Conservation (phyloP, 129 eudicot genomes). For the Calendula officinalis region DNA sequence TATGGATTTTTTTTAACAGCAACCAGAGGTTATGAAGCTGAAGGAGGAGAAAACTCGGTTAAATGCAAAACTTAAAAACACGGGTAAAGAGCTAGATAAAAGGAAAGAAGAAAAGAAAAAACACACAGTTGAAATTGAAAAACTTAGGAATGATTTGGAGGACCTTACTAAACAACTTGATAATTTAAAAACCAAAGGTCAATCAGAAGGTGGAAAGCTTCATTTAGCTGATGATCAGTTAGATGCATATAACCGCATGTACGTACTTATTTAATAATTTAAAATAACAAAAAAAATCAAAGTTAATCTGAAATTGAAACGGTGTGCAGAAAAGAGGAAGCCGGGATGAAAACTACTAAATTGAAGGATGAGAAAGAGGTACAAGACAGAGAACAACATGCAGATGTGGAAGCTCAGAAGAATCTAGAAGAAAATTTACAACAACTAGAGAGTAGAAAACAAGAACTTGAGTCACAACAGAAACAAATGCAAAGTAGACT, state of each 20-base stretch:
- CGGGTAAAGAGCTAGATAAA: conserved; percentile 82
- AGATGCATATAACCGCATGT: conserved; percentile 87
- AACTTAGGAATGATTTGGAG: conserved; percentile 70
- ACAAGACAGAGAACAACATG: conserved; percentile 85
- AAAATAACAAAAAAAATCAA: conserved; percentile 1
- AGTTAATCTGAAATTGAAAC: conserved; percentile 7
- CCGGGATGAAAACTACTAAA: conserved; percentile 88
- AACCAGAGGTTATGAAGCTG: conserved; percentile 84
- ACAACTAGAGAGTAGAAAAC: conserved; percentile 76
- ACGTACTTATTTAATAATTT: conserved; percentile 35
- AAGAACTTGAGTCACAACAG: conserved; percentile 88
- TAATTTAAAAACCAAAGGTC: conserved; percentile 57
- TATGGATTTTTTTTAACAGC: conserved; percentile 39
- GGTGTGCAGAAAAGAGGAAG: conserved; percentile 88
- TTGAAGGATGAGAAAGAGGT: conserved; percentile 92
- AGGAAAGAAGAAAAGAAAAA: conserved; percentile 78
- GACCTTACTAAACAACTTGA: conserved; percentile 68
- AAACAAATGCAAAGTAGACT: conserved; percentile 76
- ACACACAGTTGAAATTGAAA: conserved; percentile 68
- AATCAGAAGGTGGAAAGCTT: conserved; percentile 79
- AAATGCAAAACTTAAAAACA: conserved; percentile 67
- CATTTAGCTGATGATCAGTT: conserved; percentile 80
- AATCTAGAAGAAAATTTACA: conserved; percentile 86
- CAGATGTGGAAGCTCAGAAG: conserved; percentile 82
- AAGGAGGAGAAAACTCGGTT: conserved; percentile 80